Conservation (phyloP, 345 rosid species). For the Murraya paniculata region DNA sequence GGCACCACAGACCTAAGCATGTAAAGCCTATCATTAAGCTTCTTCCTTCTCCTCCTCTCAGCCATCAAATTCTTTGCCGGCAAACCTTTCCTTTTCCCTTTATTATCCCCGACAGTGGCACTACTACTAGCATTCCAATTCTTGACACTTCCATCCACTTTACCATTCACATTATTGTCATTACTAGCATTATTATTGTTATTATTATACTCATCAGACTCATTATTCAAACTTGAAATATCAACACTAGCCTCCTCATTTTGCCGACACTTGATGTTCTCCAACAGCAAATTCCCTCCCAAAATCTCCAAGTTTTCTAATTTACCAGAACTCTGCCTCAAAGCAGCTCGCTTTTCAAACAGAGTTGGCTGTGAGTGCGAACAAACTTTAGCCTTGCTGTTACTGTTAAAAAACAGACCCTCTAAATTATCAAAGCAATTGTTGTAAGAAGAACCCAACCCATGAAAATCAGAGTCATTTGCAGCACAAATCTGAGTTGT, state of each 20-base stretch:
- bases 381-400: conserved; percentile 3
- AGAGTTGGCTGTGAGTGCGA: conserved; percentile 45
- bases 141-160: conserved; percentile 43
- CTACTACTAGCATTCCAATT: conserved; percentile 46
- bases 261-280: conserved; percentile 37
- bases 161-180: conserved; percentile 30
- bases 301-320: conserved; percentile 54
- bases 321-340: conserved; percentile 47
- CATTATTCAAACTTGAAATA: conserved; percentile 70
- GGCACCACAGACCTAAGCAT: conserved; percentile 99
- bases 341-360: conserved; percentile 79
- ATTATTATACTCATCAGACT: conserved; percentile 56
- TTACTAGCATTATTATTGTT: not conserved
- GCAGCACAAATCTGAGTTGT: conserved; percentile 36
- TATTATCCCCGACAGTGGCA: conserved; percentile 39
- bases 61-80: conserved; percentile 99
- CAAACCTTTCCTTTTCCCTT: conserved; percentile 85
- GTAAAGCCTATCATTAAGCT: conserved; percentile 95
- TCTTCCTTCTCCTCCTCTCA: conserved; percentile 93
- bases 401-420: conserved; percentile 28
- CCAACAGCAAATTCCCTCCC: conserved; percentile 19
- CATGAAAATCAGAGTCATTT: conserved; percentile 53
- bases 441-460: conserved; percentile 21
- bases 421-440: conserved; percentile 53
- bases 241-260: conserved; percentile 54